phyloP scores from a whole-genome alignment of 306 rosid genomes.

The Acacia acuminata region DNA sequence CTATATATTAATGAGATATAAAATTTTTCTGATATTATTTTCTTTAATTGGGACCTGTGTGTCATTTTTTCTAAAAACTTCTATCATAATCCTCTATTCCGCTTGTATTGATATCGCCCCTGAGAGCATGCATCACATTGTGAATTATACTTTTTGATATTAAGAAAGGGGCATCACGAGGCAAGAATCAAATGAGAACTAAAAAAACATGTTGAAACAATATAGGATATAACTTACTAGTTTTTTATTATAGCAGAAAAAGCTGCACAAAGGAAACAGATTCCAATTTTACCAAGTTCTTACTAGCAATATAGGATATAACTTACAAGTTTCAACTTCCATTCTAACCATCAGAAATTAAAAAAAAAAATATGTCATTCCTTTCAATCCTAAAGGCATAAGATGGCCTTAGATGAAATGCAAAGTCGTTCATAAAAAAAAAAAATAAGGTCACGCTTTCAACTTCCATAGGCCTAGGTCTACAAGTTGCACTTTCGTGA shows the following conservation, averaged over 20 bases:
- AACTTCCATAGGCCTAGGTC: not conserved
- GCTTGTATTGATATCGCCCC: not conserved
- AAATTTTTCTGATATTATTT: too few species aligned
- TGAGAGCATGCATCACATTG: not conserved
- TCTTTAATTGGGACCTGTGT: too few species aligned
- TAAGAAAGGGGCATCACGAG: not conserved
- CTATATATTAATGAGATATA: too few species aligned
- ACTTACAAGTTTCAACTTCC: not conserved
- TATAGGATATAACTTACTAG: too few species aligned
- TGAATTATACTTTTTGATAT: not conserved
- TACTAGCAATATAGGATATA: constrained; percentile 1
- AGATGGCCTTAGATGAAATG: not conserved
- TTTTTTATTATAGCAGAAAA: constrained; percentile 23
- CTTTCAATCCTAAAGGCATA: constrained; percentile 13
- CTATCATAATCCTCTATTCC: not conserved
- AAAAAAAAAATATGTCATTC: not conserved
- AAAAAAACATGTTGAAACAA: not conserved
- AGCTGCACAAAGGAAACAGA: not conserved
- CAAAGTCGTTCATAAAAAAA: not conserved
- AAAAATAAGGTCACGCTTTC: not conserved
- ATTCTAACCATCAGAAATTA: constrained; percentile 7
- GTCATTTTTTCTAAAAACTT: not conserved
- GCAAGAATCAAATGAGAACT: not conserved
- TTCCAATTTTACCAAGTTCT: not conserved
- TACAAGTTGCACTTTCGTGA: not conserved